These are phyloP conservation scores for Serendipita indica DNA, from an alignment of 768 basidiomycete species.

Conservation along the genomic window DNA sequence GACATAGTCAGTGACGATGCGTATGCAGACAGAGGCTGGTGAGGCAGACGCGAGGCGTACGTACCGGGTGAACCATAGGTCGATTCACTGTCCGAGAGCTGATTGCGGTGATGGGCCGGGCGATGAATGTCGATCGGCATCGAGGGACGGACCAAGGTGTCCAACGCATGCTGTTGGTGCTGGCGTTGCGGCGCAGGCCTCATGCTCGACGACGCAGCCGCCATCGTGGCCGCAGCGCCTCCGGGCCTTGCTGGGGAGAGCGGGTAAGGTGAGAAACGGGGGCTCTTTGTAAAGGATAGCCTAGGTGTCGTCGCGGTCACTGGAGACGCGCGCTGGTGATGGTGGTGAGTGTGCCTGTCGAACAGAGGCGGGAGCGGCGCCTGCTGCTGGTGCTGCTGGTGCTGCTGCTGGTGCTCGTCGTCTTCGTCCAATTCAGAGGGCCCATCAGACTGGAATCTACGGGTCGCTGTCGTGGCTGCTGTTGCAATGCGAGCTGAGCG, in stretches of 20 bases:
- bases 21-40: too few relatives aligned
- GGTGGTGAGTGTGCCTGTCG: background rate
- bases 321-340: slow-evolving; percentile 4
- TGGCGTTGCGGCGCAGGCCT: background rate
- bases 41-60: background rate
- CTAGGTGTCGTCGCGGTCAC: background rate
- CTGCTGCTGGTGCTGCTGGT: too few relatives aligned
- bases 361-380: background rate
- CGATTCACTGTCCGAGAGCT: background rate
- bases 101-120: background rate
- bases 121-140: slow-evolving; percentile 1
- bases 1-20: background rate
- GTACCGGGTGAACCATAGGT: background rate
- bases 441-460: too few relatives aligned
- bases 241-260: too few relatives aligned
- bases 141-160: background rate
- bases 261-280: slow-evolving; percentile 1
- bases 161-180: background rate
- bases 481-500: too few relatives aligned
- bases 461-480: too few relatives aligned
- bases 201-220: too few relatives aligned
- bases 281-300: background rate
- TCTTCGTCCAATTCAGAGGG: too few relatives aligned
- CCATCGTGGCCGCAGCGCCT: too few relatives aligned
- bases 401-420: too few relatives aligned